Evolutionary conservation across 192 early-diverging fungal genomes (phyloP), one percentile per base, ranked within the genome.

Genomic region (Coemansia brasiliensis): DNA sequence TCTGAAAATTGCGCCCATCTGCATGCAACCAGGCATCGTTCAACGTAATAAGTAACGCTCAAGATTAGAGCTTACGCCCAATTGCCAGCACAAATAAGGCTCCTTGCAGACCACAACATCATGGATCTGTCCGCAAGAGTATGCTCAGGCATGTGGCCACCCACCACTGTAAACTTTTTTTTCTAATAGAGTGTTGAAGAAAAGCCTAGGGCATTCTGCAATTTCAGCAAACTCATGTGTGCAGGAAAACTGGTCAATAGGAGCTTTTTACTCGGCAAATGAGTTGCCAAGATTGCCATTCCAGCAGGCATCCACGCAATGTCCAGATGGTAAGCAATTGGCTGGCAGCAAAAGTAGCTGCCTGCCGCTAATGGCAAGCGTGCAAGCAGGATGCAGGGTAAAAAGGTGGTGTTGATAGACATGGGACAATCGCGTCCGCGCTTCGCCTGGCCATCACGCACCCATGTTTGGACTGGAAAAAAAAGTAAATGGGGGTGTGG

Each of bases 341-440:
- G 49, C 15, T 11, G 49, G 32, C 26, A 18, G 49, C 25, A 10
- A n/a, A 37, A 22, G 1, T 9, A 38, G 32, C 50, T 13, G 22
- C 11, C n/a, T 21, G 45, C 39, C 39, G 53, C 53, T 26, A 40
- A 41, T 55, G 58, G 57, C 46, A 24, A 46, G 35, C 48, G 46
- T 25, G 48, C 46, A 45, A 37, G 38, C 37, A 16, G 25, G 37
- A 40, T 55, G 44, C 58, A 59, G 58, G 49, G 49, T 29, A 51
- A 32, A 32, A n/a, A 11, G 26, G 49, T 17, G 49, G 49, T 29
- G 20, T 27, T 16, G 6, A 35, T 35, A 37, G 49, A 32, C 21
- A 20, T 25, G 6, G 20, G 55, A 57, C 55, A 57, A 57, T 57
- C 41, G 43, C 55, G 43, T 57, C 55, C 35, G 55, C 55, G 41